Evolutionary conservation across 495 filamentous ascomycete species (phyloP).

Genomic region (Xylaria telfairii): DNA sequence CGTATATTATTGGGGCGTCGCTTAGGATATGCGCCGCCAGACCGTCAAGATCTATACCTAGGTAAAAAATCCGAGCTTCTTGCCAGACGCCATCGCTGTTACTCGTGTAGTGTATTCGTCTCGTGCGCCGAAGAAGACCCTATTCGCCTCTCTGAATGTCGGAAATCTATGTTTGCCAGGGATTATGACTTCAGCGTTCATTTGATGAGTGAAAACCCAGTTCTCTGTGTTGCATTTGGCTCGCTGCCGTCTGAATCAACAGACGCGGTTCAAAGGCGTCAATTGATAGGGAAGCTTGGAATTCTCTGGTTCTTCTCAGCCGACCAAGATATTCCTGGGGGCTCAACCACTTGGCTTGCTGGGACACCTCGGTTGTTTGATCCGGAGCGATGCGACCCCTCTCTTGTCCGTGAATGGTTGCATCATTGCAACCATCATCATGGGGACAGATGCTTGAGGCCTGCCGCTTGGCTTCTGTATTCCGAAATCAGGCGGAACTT

Average conservation of each 20-base stretch:
- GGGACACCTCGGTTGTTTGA: not conserved
- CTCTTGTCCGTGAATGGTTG: not conserved
- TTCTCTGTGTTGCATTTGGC: not conserved
- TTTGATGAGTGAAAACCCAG: not conserved
- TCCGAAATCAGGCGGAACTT: not conserved
- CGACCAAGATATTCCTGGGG: not conserved
- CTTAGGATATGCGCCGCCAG: no score
- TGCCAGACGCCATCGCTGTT: not conserved
- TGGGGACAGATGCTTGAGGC: slow-evolving; percentile 5
- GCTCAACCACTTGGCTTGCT: not conserved
- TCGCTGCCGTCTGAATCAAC: not conserved
- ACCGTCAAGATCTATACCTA: not conserved
- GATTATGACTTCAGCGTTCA: slow-evolving; percentile 4
- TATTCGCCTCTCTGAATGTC: not conserved
- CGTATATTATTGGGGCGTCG: not conserved
- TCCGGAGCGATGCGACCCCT: not conserved
- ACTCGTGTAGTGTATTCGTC: not conserved
- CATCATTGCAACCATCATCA: not conserved
- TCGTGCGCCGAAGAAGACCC: not conserved
- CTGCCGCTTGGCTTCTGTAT: not conserved
- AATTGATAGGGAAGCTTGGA: not conserved
- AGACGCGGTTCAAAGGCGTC: not conserved
- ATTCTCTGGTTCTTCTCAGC: not conserved
- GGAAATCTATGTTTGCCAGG: not conserved
- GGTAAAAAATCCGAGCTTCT: slow-evolving; percentile 10